Evolutionary conservation across 192 early-diverging fungal genomes (phyloP), one percentile per base, ranked within the genome.

Genomic region (Backusella morwellensis): DNA sequence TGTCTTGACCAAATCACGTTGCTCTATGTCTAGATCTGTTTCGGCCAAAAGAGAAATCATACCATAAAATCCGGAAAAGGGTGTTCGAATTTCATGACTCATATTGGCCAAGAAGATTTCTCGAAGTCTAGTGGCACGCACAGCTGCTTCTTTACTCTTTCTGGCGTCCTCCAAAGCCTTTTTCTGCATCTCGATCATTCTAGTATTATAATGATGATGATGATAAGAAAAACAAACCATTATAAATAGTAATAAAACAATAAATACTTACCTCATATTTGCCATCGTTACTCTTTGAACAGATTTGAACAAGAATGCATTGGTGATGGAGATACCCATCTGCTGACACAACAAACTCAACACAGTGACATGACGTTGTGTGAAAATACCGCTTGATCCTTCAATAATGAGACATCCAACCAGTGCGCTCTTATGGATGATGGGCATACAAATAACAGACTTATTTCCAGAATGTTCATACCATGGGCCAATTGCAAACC

Each of bases 241-340:
- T 63, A 4, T 12, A 29, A 63, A 26, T 21, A 21, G 12, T 29
- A 26, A 59, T 23, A 59, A 59, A 19, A 19, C 11, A 47, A 12
- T 4, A 5, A 2, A 29, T 4, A 1, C 23, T 59, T 79, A 79
- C 77, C 77, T 74, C 35, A 79, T 68, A 52, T 80, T 80, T 12
- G 78, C 69, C 74, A 75, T 80, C n/a, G 78, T 80, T 9, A 80
- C 78, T 47, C 74, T 78, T 21, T 84, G 80, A 1, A 86, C 83
- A 0, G 85, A 86, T 38, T 84, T 83, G 68, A 85, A 87, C 29
- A 87, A 68, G 26, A 87, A 70, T 11, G 86, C 86, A 56, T 87
- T 87, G 5, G 84, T 85, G 32, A 87, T 84, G 9, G 86, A 87
- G 54, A 87, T 87, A 15, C 86, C 86, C 73, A 87, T 73, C 54